phyloP scores from a whole-genome alignment of 441 rosid species.

The Manihot esculenta region DNA sequence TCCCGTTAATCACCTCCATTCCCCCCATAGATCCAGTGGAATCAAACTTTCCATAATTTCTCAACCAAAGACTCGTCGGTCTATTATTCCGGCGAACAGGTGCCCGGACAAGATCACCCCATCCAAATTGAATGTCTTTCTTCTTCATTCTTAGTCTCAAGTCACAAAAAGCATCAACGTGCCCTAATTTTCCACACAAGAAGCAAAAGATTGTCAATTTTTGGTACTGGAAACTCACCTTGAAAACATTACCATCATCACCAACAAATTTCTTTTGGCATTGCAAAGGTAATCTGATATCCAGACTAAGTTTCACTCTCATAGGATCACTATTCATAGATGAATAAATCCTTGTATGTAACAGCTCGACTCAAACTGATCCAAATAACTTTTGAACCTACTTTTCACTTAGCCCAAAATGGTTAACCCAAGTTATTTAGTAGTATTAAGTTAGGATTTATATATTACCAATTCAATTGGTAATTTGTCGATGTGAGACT shows the following conservation, averaged over 20 bases:
- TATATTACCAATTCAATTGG: too few relatives aligned
- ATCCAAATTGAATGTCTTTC: background rate
- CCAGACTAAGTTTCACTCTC: too few relatives aligned
- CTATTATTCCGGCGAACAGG: background rate
- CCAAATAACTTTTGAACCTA: too few relatives aligned
- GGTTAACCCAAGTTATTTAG: too few relatives aligned
- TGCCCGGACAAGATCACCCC: background rate
- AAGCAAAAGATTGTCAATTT: background rate
- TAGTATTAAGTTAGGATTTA: too few relatives aligned
- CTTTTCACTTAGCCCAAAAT: too few relatives aligned
- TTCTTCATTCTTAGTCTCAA: background rate
- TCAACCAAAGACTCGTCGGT: background rate
- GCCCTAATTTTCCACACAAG: background rate
- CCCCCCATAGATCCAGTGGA: background rate
- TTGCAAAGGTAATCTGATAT: too few relatives aligned
- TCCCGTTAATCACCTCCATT: background rate
- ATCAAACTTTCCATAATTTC: background rate
- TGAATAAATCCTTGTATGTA: too few relatives aligned
- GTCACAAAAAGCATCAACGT: background rate
- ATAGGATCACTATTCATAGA: too few relatives aligned
- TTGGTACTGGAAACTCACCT: background rate
- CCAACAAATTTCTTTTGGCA: background rate
- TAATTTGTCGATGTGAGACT: too few relatives aligned
- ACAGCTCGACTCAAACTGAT: too few relatives aligned
- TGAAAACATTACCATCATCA: background rate